A percentile compares a stretch with the other conserved stretches of the same genome.
Evolutionary conservation across 2,329 filamentous ascomycete genomes (phyloP).

Genomic region (Fusarium fracticaudum): DNA sequence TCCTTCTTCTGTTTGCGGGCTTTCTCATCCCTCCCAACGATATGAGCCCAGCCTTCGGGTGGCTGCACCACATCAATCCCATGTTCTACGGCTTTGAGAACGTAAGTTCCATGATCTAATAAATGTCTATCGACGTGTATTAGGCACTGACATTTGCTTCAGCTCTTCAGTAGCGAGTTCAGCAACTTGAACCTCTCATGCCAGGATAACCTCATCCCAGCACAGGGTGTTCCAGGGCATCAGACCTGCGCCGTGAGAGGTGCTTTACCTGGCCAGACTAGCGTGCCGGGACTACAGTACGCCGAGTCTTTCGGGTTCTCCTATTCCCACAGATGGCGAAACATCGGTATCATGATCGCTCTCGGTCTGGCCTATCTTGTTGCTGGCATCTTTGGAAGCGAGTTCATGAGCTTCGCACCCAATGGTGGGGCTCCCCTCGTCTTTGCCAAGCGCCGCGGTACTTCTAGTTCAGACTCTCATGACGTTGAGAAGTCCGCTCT

Average conservation of each 20-base stretch:
- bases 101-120: rapidly evolving
- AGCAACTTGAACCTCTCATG: background rate
- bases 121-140: rapidly evolving
- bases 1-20: background rate
- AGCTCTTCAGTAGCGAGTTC: background rate
- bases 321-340: background rate
- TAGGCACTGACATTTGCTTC: background rate
- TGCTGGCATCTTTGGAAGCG: background rate
- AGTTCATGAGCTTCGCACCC: background rate
- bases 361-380: background rate
- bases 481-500: background rate
- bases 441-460: background rate
- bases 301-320: background rate
- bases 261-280: background rate
- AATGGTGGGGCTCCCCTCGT: background rate
- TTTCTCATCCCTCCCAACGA: background rate
- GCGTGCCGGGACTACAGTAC: background rate
- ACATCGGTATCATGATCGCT: background rate
- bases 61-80: background rate
- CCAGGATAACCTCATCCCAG: background rate
- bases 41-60: background rate
- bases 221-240: background rate
- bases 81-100: background rate
- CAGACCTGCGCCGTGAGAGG: background rate
- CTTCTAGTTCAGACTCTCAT: background rate